Evolutionary conservation across 1,139 yeast genomes (phyloP).

Genomic region (Saccharomycopsis phalli): DNA sequence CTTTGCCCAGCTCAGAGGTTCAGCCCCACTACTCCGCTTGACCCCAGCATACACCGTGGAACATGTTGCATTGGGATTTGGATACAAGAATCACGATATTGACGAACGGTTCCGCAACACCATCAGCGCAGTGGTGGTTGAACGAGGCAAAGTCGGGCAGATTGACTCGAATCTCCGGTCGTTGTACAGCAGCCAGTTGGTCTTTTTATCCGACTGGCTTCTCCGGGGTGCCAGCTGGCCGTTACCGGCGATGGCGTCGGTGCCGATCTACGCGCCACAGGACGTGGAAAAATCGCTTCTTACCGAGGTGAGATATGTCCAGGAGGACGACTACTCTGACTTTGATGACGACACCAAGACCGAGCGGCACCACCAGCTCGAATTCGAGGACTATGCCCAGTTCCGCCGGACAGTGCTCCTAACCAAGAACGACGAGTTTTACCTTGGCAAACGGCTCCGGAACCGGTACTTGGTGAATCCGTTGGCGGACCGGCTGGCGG

Average conservation of each 20-base stretch:
- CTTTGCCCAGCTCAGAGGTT: conserved; percentile 24
- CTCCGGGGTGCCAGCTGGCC: conserved; percentile 54
- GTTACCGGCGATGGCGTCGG: conserved; percentile 60
- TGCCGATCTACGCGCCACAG: conserved; percentile 51
- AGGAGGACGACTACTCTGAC: conserved; percentile 26
- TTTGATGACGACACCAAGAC: conserved; percentile 20
- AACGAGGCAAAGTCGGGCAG: conserved; percentile 76
- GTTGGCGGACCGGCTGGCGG: conserved; percentile 11
- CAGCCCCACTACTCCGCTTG: conserved; percentile 50
- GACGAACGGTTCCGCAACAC: conserved; percentile 28
- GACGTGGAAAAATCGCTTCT: conserved; percentile 76
- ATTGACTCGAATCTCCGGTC: conserved; percentile 76
- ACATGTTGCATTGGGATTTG: conserved; percentile 49
- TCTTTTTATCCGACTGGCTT: conserved; percentile 56
- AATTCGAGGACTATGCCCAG: conserved; percentile 26
- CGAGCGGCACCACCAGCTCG: conserved; percentile 19
- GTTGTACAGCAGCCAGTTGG: conserved; percentile 58
- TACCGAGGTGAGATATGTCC: conserved; percentile 63
- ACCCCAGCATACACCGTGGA: conserved; percentile 78
- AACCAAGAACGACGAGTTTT: conserved; percentile 31
- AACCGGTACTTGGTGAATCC: conserved; percentile 66
- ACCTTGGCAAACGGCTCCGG: conserved; percentile 55
- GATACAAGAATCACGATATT: conserved; percentile 30
- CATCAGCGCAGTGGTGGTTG: conserved; percentile 75
- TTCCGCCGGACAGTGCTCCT: conserved; percentile 27